A percentile compares a stretch with the other conserved stretches of the same genome.
phyloP scores from a whole-genome alignment of 1,284 basidiomycete genomes.

The Xanthoconium separans region DNA sequence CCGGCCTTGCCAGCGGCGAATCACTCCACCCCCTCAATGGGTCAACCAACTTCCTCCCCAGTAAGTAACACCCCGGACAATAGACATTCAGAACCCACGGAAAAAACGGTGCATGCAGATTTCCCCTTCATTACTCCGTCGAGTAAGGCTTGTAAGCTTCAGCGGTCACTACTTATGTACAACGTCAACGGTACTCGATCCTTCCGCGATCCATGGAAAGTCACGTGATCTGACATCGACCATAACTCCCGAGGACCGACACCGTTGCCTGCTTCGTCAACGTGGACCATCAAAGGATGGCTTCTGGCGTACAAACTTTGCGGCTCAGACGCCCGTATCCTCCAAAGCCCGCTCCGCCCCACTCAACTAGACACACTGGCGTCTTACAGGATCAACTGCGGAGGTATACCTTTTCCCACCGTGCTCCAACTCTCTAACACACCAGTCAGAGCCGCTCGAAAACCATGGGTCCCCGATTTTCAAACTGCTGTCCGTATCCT shows the following conservation, averaged over 20 bases:
- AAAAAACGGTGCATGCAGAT: neutral
- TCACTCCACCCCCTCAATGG: conserved; percentile 20
- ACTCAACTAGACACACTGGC: conserved; percentile 52
- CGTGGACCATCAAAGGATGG: conserved; percentile 11
- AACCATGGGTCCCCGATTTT: conserved; percentile 83
- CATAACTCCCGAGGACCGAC: neutral
- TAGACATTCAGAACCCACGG: neutral
- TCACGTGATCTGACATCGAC: conserved; percentile 18
- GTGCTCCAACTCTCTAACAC: conserved; percentile 10
- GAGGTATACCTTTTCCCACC: conserved; percentile 41
- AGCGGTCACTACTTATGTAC: neutral
- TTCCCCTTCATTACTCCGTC: neutral
- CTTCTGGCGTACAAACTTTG: conserved; percentile 47
- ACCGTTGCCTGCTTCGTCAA: neutral
- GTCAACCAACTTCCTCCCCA: conserved; percentile 16
- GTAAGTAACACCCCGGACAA: conserved; percentile 1
- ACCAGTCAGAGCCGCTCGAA: conserved; percentile 53
- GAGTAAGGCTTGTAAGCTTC: neutral
- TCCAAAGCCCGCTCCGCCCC: conserved; percentile 32
- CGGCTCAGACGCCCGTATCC: conserved; percentile 55
- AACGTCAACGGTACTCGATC: neutral
- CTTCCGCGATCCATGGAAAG: neutral
- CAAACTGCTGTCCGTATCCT: conserved; percentile 82
- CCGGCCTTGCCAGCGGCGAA: conserved; percentile 30
- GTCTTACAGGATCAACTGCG: conserved; percentile 76